Conservation (phyloP, 2,329 filamentous ascomycete genomes). For the Gnomoniopsis smithogilvyi region DNA sequence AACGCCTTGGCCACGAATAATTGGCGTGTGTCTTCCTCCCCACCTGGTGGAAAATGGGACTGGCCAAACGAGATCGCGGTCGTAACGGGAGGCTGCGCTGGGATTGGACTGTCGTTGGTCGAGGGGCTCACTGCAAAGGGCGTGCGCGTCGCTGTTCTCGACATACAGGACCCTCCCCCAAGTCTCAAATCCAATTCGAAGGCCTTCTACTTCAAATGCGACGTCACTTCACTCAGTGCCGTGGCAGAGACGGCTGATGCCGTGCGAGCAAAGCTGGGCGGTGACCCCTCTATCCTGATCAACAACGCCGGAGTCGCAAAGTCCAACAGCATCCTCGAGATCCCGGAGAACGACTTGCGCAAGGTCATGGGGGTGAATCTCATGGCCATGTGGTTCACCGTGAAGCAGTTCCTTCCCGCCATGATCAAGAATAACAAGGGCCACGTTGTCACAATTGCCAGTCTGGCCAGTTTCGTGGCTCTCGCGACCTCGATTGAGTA, state of each 20-base stretch:
- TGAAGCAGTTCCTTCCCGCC: slow-evolving; percentile 53
- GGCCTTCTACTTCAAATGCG: slow-evolving; percentile 38
- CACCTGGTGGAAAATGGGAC: slow-evolving; percentile 20
- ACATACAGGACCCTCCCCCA: slow-evolving; percentile 30
- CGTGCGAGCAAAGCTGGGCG: slow-evolving; percentile 30
- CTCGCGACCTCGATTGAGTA: slow-evolving; percentile 58
- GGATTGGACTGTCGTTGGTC: slow-evolving; percentile 34
- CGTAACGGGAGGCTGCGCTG: slow-evolving; percentile 26
- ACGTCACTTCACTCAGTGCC: slow-evolving; percentile 43
- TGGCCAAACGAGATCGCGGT: slow-evolving; percentile 27
- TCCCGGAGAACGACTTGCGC: slow-evolving; percentile 41
- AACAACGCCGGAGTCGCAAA: slow-evolving; percentile 56
- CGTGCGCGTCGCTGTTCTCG: slow-evolving; percentile 34
- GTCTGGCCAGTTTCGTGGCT: slow-evolving; percentile 48
- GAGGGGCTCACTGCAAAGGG: slow-evolving; percentile 31
- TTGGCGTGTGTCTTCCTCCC: slow-evolving; percentile 20
- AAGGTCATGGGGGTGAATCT: slow-evolving; percentile 11
- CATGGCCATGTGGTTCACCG: slow-evolving; percentile 42
- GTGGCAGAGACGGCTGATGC: slow-evolving; percentile 39
- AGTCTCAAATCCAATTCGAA: slow-evolving; percentile 9
- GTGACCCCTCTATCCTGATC: slow-evolving; percentile 54
- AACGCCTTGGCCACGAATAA: slow-evolving; percentile 23
- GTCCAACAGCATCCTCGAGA: slow-evolving; percentile 48
- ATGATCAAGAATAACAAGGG: slow-evolving; percentile 58
- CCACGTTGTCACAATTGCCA: slow-evolving; percentile 58